Evolutionary conservation across 2,329 filamentous ascomycete species (phyloP).

Genomic region (Cercospora citrullina): DNA sequence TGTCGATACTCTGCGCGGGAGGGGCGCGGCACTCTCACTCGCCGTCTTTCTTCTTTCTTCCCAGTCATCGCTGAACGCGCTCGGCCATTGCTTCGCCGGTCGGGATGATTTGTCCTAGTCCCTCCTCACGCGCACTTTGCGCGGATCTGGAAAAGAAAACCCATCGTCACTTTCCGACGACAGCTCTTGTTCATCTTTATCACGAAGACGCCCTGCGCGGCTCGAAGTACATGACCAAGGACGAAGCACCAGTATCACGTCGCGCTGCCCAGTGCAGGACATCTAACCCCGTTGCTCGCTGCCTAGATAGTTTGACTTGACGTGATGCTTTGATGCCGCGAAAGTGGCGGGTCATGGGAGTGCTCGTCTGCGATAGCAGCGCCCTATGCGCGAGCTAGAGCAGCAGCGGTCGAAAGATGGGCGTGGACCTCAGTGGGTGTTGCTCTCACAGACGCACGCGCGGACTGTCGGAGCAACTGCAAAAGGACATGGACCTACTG

Average conservation of each 20-base stretch:
- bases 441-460: not conserved
- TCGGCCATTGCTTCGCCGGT: slow-evolving; percentile 1
- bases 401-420: not conserved
- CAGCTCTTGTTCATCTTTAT: not conserved
- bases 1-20: not conserved
- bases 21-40: not conserved
- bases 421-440: not conserved
- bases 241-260: not conserved
- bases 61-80: not conserved
- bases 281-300: not conserved
- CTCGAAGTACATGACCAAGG: not conserved
- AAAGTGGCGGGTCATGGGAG: not conserved
- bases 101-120: not conserved
- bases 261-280: not conserved
- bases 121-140: not conserved
- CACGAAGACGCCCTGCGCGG: not conserved
- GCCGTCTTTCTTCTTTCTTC: not conserved
- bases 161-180: not conserved
- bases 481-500: not conserved
- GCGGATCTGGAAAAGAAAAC: slow-evolving; percentile 7
- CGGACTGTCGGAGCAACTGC: not conserved
- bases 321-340: slow-evolving; percentile 4
- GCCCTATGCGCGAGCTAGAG: slow-evolving; percentile 1
- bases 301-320: slow-evolving; percentile 8
- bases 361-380: not conserved